Percentiles rank a stretch among this genome's conserved stretches.
Conservation (phyloP, 257 asterid species). For the Gardenia jasminoides region DNA sequence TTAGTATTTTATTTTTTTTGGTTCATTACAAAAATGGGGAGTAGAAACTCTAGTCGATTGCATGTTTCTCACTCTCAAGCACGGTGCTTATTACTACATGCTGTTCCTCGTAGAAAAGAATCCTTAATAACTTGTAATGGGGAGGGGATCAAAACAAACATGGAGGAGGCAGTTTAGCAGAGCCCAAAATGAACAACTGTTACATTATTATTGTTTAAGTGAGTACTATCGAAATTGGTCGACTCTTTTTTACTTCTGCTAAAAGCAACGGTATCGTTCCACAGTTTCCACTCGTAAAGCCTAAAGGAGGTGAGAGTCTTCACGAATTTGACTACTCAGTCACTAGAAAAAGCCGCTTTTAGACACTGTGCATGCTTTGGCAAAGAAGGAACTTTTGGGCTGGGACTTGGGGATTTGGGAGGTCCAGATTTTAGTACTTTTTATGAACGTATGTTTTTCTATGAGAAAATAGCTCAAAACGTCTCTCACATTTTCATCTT, state of each 20-base stretch:
- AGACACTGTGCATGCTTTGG: conserved; percentile 8
- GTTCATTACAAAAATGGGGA: not conserved
- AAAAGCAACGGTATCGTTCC: not conserved
- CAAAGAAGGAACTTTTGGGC: not conserved
- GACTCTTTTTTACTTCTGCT: not conserved
- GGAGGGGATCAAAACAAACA: conserved; percentile 17
- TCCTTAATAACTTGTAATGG: not conserved
- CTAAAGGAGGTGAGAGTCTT: not conserved
- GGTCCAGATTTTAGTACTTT: not conserved
- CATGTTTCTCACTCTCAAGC: not conserved
- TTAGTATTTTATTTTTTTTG: too few species aligned
- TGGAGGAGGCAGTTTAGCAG: not conserved
- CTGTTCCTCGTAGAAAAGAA: not conserved
- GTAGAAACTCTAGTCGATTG: not conserved
- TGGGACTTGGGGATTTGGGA: not conserved
- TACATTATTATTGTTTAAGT: too few species aligned
- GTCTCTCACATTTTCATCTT: too few species aligned
- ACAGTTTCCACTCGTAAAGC: not conserved
- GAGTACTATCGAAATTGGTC: not conserved
- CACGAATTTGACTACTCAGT: not conserved
- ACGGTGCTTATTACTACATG: not conserved
- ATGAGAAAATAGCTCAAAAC: too few species aligned
- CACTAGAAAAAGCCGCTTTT: conserved; percentile 15
- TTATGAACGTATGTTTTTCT: not conserved
- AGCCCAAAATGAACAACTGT: not conserved